A percentile compares a stretch with the other conserved stretches of the same genome.
Evolutionary conservation across 768 basidiomycete species (phyloP).

Genomic region (Favolaschia claudopus): DNA sequence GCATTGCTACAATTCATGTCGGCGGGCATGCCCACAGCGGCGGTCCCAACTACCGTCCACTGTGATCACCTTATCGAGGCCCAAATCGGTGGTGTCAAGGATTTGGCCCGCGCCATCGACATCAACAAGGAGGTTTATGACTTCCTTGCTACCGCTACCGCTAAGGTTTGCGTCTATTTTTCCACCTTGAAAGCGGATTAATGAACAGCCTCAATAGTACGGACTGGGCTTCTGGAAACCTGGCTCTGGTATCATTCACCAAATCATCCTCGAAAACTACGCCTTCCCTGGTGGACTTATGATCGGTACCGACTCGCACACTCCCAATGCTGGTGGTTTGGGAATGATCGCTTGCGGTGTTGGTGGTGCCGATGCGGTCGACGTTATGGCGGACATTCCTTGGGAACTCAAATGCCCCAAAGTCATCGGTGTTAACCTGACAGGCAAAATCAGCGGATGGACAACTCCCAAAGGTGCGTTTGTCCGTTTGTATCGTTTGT

Average conservation of each 20-base stretch:
- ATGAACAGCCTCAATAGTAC: slow-evolving; percentile 59
- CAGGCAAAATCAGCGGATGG: slow-evolving; percentile 96
- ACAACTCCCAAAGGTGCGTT: slow-evolving; percentile 91
- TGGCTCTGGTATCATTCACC: slow-evolving; percentile 98
- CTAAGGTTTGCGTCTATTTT: slow-evolving; percentile 63
- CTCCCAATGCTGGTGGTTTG: slow-evolving; percentile 98
- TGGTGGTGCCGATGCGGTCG: slow-evolving; percentile 98
- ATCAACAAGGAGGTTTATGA: slow-evolving; percentile 99
- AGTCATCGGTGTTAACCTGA: slow-evolving; percentile 96
- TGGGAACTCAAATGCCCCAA: slow-evolving; percentile 99
- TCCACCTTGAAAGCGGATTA: neutral
- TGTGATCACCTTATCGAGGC: slow-evolving; percentile 99
- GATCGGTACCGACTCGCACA: slow-evolving; percentile 99
- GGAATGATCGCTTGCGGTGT: slow-evolving; percentile 99
- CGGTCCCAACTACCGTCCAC: slow-evolving; percentile 98
- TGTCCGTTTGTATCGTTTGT: neutral
- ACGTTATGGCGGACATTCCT: slow-evolving; percentile 97
- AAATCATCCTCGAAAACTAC: slow-evolving; percentile 99
- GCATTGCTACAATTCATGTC: slow-evolving; percentile 99
- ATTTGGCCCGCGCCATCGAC: slow-evolving; percentile 89
- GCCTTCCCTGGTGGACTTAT: slow-evolving; percentile 99
- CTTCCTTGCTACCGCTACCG: slow-evolving; percentile 96
- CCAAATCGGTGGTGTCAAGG: slow-evolving; percentile 91
- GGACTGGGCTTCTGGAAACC: slow-evolving; percentile 99
- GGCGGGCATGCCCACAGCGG: slow-evolving; percentile 96